Evolutionary conservation across 2,329 filamentous ascomycete genomes (phyloP), one percentile per base, ranked within the genome.

Genomic region (Zarea fungicola): DNA sequence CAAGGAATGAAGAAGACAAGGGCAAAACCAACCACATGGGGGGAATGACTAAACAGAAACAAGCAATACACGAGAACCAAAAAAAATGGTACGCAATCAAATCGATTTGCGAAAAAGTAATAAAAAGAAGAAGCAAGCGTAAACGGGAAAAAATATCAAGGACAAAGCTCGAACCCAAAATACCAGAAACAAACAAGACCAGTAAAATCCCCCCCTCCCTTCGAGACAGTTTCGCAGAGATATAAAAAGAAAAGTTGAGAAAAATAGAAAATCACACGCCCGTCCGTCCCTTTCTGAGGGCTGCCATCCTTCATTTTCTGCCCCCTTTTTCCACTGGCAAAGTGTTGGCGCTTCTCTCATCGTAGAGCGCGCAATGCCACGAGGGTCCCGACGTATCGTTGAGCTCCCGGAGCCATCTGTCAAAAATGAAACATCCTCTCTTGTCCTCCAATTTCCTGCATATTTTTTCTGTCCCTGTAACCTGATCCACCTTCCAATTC

Each of bases 61-160:
- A 29, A 45, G n/a, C n/a, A n/a, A n/a, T n/a, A n/a, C 2, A 37
- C 21, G 21, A 45, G 42, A 23, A 29, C 22, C 43, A 31, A 46
- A 39, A 45, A 46, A 37, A 46, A 28, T 34, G 34, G 26, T 39
- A 46, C 42, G 42, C 23, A 45, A 47, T 47, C 19, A 41, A 48
- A 41, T 25, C 16, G 29, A 36, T 25, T 42, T 42, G 18, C 29
- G 32, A 43, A 37, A n/a, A 26, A 51, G 41, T 37, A 36, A 23
- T 49, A 37, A 46, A 28, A 37, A 51, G 48, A 22, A 54, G 52
- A 44, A 29, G 22, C 45, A 47, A 52, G 32, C n/a, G n/a, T n/a
- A n/a, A n/a, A n/a, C n/a, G n/a, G n/a, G n/a, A 39, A 32, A 14
- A 34, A 48, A 39, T 46, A 40, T 34, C 40, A 42, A 48, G 5